A percentile compares a stretch with the other conserved stretches of the same genome.
phyloP scores from a whole-genome alignment of 2,329 filamentous ascomycete species.

The Microsporum audouinii region DNA sequence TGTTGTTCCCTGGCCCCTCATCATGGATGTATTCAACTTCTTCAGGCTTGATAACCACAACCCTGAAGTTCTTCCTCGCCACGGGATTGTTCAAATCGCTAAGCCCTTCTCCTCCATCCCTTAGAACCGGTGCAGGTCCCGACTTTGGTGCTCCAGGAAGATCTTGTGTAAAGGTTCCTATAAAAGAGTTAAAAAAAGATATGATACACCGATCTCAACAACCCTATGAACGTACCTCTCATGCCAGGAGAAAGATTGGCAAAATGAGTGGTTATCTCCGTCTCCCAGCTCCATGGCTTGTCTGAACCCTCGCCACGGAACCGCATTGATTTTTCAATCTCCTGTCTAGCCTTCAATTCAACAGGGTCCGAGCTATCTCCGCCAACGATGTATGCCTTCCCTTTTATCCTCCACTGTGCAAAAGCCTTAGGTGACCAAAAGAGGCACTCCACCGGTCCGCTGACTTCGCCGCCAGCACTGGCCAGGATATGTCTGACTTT shows the following conservation, averaged over 20 bases:
- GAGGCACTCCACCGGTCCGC: conserved; percentile 66
- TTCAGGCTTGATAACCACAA: conserved; percentile 74
- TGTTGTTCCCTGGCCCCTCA: conserved; percentile 46
- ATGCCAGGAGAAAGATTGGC: conserved; percentile 74
- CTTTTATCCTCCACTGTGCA: conserved; percentile 78
- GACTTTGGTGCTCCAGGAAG: conserved; percentile 53
- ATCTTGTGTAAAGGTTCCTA: conserved; percentile 60
- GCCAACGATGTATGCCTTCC: conserved; percentile 63
- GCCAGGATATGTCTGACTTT: conserved; percentile 63
- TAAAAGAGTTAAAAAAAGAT: not conserved
- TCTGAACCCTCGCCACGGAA: conserved; percentile 24
- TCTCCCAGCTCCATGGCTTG: conserved; percentile 60
- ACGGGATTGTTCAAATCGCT: conserved; percentile 56
- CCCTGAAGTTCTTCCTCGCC: conserved; percentile 66
- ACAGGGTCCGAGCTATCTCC: conserved; percentile 51
- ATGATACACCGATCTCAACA: not conserved
- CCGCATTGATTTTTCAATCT: conserved; percentile 50
- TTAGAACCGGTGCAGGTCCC: conserved; percentile 26
- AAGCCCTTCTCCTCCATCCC: conserved; percentile 51
- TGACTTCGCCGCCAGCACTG: conserved; percentile 46
- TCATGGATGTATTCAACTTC: conserved; percentile 67
- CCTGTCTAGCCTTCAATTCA: conserved; percentile 36
- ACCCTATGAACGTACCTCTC: conserved; percentile 42
- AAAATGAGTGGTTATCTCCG: conserved; percentile 76
- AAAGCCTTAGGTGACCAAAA: conserved; percentile 63